Evolutionary conservation across 805 yeast genomes (phyloP).

Genomic region (Cyberlindnera samutprakarnensis): DNA sequence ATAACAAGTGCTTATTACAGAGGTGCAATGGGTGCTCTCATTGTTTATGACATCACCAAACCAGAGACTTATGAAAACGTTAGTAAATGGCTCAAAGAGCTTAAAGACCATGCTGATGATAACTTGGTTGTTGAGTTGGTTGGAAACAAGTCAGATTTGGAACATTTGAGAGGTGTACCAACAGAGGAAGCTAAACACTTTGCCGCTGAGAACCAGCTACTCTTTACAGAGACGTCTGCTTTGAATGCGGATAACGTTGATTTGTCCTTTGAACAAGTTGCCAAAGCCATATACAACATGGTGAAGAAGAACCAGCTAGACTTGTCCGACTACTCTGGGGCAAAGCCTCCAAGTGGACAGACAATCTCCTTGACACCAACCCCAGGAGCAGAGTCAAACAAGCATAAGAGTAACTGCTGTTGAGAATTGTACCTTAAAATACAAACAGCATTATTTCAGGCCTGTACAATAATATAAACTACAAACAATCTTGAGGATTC

Average conservation of each 20-base stretch:
- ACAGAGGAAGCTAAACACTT: conserved; percentile 95
- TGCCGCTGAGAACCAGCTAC: conserved; percentile 84
- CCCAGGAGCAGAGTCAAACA: conserved; percentile 71
- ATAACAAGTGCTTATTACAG: conserved; percentile 95
- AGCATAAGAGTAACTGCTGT: conserved; percentile 54
- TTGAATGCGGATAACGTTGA: conserved; percentile 93
- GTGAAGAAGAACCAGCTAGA: conserved; percentile 89
- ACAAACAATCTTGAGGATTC: too few species aligned
- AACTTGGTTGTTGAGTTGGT: conserved; percentile 92
- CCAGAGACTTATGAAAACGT: conserved; percentile 81
- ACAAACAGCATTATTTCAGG: too few species aligned
- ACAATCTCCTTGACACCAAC: conserved; percentile 90
- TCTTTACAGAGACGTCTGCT: conserved; percentile 96
- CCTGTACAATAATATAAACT: too few species aligned
- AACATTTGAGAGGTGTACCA: conserved; percentile 91
- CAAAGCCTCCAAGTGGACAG: conserved; percentile 75
- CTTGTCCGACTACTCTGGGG: conserved; percentile 60
- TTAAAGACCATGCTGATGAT: conserved; percentile 88
- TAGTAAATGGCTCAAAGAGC: conserved; percentile 83
- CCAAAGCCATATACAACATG: conserved; percentile 92
- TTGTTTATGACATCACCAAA: conserved; percentile 92
- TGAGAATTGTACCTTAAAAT: too few species aligned
- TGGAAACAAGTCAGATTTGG: conserved; percentile 87
- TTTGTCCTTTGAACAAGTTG: conserved; percentile 84
- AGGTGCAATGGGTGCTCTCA: conserved; percentile 96